Evolutionary conservation across 768 basidiomycete species (phyloP), one percentile per base, ranked within the genome.

Genomic region (Rhizopogon vinicolor): DNA sequence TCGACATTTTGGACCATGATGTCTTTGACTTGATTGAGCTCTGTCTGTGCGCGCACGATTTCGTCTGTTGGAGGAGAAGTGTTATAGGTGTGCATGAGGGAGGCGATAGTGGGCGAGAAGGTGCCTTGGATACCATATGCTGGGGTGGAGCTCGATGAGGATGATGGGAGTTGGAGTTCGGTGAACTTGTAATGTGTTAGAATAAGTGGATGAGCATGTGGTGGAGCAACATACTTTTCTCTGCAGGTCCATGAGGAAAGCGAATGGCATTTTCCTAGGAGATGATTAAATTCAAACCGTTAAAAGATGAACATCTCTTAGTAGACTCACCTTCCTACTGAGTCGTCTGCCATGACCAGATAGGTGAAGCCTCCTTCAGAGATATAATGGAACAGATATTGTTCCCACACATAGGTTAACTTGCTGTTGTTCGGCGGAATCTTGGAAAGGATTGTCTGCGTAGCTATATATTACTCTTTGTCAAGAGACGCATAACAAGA

Each of bases 1-100:
- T 98, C 93, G 60, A 98, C 95, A 68, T 98, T 98, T 72, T 98
- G 91, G 50, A 98, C 95, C 94, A 97, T 96, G 72, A 97, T 92
- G 64, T 94, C 88, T 69, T 97, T 98, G 45, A 97, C 91, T 61
- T 92, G 90, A 57, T 85, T 84, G 41, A 93, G 78, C 69, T 98
- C 94, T 5, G 82, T 81, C 66, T 94, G 94, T 5, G 96, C 96
- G 58, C 92, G 89, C 18, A 87, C 76, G 54, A 98, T 83, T 58
- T 95, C 93, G 68, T 99, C 97, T 7, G 78, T 71, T 39, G 92
- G 94, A 14, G 95, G 94, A 8, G 84, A 74, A 31, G 92, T 93
- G 65, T 93, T 93, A 76, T 91, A 99, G 48, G 86, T 84, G 64
- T 91, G 80, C 86, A 96, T 83, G 54, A 96, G 77, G 58, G 83